phyloP scores from a whole-genome alignment of 164 flowering plant species.

The Cinnamomum micranthum region DNA sequence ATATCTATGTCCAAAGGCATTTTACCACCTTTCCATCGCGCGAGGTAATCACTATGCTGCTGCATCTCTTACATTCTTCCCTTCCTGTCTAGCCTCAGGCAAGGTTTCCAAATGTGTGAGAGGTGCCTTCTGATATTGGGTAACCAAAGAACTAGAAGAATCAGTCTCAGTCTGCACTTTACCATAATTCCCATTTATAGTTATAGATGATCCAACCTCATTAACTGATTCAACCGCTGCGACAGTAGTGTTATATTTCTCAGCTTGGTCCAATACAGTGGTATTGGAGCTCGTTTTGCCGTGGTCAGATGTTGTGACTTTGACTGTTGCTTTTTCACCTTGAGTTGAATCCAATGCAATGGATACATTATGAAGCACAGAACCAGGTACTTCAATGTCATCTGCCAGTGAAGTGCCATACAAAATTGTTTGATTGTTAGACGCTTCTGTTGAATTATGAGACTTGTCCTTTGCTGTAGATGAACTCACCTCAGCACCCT shows the following conservation, averaged over 20 bases:
- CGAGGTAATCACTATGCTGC: slow-evolving; percentile 35
- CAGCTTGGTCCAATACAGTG: slow-evolving; percentile 20
- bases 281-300: slow-evolving; percentile 21
- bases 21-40: not conserved
- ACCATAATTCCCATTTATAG: slow-evolving; percentile 20
- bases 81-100: slow-evolving; percentile 35
- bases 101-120: slow-evolving; percentile 50
- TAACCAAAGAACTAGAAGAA: slow-evolving; percentile 19
- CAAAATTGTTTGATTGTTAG: slow-evolving; percentile 23
- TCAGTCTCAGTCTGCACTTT: slow-evolving; percentile 8
- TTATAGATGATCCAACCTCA: slow-evolving; percentile 11
- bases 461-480: slow-evolving; percentile 14
- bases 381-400: slow-evolving; percentile 7
- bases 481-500: slow-evolving; percentile 13
- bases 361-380: slow-evolving; percentile 16
- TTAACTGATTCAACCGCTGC: slow-evolving; percentile 14
- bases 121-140: slow-evolving; percentile 52
- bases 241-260: slow-evolving; percentile 8
- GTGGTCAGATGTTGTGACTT: not conserved
- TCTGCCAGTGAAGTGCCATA: slow-evolving; percentile 14
- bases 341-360: slow-evolving; percentile 9
- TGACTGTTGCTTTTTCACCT: slow-evolving; percentile 16
- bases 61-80: slow-evolving; percentile 26
- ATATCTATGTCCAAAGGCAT: not conserved
- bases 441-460: slow-evolving; percentile 19